Evolutionary conservation across 2,329 filamentous ascomycete genomes (phyloP), one percentile per base, ranked within the genome.

Genomic region (Plectosphaerella cucumerina): DNA sequence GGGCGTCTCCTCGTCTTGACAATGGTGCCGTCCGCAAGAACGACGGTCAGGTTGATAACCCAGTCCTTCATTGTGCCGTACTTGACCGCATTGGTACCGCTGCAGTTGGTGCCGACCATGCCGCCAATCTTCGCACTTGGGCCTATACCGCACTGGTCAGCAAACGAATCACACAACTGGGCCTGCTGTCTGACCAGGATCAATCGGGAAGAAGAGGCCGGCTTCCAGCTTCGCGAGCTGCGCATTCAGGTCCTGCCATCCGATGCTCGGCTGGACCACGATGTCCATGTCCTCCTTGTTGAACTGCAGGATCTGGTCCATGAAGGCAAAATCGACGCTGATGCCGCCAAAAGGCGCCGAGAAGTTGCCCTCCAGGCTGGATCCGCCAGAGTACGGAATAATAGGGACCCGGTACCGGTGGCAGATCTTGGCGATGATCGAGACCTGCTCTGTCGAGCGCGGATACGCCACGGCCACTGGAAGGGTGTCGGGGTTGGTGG

Each of bases 211-310:
- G 71, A 96, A 96, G 1, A 97, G 80, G 0, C 89, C 89, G 4
- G 82, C 85, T 37, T 81, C 77, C 67, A 87, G 82, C 61, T 88
- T 84, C 6, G 39, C 17, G 9, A 85, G 65, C 59, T 82, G 71
- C 57, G 87, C 83, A 61, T 97, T 97, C 52, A 97, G 72, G 48
- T 88, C 84, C 79, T 95, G 91, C 91, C 91, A 97, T n/a, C 87
- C 86, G 10, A 97, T 86, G 6, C 88, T 89, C 3, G 92, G 92
- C 66, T 97, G 92, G 3, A 97, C 90, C 5, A 96, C 89, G 47
- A 96, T 78, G 60, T 97, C 92, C 88, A 96, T 90, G 65, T 96
- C 92, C 4, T 89, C 86, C 58, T 88, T 85, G 65, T 96, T 87
- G 51, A 96, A 76, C 49, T 85, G 76, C 26, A 97, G 59, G 22